A percentile compares a stretch with the other conserved stretches of the same genome.
Evolutionary conservation across 1,139 yeast genomes (phyloP).

Genomic region (Geotrichum klebahnii): DNA sequence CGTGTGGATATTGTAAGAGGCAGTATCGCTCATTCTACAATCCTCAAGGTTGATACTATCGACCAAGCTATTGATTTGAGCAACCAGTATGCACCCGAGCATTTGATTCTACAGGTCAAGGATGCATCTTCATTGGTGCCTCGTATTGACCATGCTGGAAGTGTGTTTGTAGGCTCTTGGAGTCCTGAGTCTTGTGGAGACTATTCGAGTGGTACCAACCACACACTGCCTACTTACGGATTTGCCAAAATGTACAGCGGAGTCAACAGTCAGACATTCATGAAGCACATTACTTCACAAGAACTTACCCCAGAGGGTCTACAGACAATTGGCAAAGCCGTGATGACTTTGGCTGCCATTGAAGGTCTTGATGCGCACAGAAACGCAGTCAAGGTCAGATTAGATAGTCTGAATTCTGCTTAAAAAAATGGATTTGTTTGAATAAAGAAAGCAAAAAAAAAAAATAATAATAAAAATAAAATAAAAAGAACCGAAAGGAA

Average conservation of each 20-base stretch:
- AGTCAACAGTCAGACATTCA: slow-evolving; percentile 92
- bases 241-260: slow-evolving; percentile 97
- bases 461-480: no score
- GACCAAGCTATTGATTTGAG: slow-evolving; percentile 80
- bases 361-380: slow-evolving; percentile 97
- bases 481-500: no score
- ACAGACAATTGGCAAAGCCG: slow-evolving; percentile 85
- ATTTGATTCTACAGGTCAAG: slow-evolving; percentile 82
- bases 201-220: slow-evolving; percentile 95
- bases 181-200: slow-evolving; percentile 99
- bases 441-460: neutral
- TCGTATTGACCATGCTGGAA: slow-evolving; percentile 85
- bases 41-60: slow-evolving; percentile 59
- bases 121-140: slow-evolving; percentile 69
- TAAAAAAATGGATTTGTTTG: neutral
- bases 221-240: slow-evolving; percentile 95
- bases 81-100: slow-evolving; percentile 94
- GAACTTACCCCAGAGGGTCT: slow-evolving; percentile 82
- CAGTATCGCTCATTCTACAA: slow-evolving; percentile 87
- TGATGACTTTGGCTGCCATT: slow-evolving; percentile 92
- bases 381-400: slow-evolving; percentile 89
- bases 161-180: slow-evolving; percentile 91
- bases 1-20: slow-evolving; percentile 90
- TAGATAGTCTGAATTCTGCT: slow-evolving; percentile 50
- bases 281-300: slow-evolving; percentile 90